Evolutionary conservation across 805 yeast genomes (phyloP), one percentile per base, ranked within the genome.

Genomic region (Saccharomycopsis lassenensis): DNA sequence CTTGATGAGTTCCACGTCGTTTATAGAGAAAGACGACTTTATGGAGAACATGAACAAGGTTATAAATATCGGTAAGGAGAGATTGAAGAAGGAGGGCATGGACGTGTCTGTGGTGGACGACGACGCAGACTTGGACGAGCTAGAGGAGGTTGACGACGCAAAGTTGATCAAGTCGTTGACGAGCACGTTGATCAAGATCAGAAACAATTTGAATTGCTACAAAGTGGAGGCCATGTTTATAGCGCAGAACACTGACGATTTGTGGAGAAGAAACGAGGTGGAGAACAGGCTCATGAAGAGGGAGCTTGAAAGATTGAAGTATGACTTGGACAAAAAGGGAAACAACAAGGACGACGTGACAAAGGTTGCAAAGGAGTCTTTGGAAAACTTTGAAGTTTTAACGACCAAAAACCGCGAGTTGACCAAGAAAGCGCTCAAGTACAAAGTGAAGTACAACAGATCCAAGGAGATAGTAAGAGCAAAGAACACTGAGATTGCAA

Each of bases 211-310:
- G 18, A 31, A 36, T 24, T 34, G 33, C 29, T 31, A 40, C 8
- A 42, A 35, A 33, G 20, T 42, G 6, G 44, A 42, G 30, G 33
- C 38, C 25, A 29, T 20, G 23, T 30, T 42, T 11, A 29, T 34
- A 15, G 33, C 29, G n/a, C 36, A 35, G 18, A 42, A 30, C 30
- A 39, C 20, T 19, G 28, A 32, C 24, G 43, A 39, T 21, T 19
- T 32, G 7, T 19, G 20, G n/a, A 29, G 28, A n/a, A 29, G 73
- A 14, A 57, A 58, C 39, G 69, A 66, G 44, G 74, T 68, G 12
- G 74, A 68, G 45, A 57, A 55, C 33, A 58, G 53, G 33, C 48
- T 69, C n/a, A 55, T 57, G 29, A 59, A 46, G 62, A 66, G n/a
- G 68, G 69, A 42, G 52, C 61, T 33, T 24, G 32, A 31, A 6